Base-by-base conservation (phyloP, 2,329 filamentous ascomycete species). In the Sporothrix phasma region DNA sequence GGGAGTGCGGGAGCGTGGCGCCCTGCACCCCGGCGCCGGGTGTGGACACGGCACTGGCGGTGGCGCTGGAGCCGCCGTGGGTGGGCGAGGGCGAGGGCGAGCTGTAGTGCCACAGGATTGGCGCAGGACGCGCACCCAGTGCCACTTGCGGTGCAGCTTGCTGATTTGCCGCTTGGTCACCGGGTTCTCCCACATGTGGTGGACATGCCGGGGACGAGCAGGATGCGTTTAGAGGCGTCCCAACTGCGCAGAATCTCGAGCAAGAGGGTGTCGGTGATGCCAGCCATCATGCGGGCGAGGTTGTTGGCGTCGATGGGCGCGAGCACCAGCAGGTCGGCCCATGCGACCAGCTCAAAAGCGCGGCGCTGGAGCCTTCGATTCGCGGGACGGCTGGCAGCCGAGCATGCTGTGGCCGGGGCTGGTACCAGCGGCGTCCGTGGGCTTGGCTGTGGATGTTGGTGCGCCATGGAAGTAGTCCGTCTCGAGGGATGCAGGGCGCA, bases 121-220 rank as follows among this genome's bases (percentile, higher is more conserved):
- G 91, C 47, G 81, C 73, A 96, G 82, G 49, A 94, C 85, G 67
- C 88, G 84, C 61, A 96, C 84, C 90, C 91, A 96, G 62, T 87
- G 87, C 90, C 90, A 96, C 73, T 91, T 92, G 67, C 85, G 80
- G 68, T 87, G 83, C 47, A 96, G 84, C 75, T 95, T 94, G 74
- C 84, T 88, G 66, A 96, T 81, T 72, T 96, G 92, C 70, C 91
- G 88, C 76, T 89, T 90, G 17, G 90, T 96, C 76, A 92, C 87
- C 2, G 92, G 90, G 70, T 94, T 92, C 72, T 92, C 86, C 91
- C 91, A 96, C 85, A 93, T 92, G 66, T 89, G 83, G 85, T 85
- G 39, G 89, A 93, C 92, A 97, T 95, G 68, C 90, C 90, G 0
- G 92, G 92, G 6, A 96, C 87, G 64, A 97, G 78, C 58, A 96